Evolutionary conservation across 2,329 filamentous ascomycete species (phyloP).

Genomic region (Sclerotinia spermophila): DNA sequence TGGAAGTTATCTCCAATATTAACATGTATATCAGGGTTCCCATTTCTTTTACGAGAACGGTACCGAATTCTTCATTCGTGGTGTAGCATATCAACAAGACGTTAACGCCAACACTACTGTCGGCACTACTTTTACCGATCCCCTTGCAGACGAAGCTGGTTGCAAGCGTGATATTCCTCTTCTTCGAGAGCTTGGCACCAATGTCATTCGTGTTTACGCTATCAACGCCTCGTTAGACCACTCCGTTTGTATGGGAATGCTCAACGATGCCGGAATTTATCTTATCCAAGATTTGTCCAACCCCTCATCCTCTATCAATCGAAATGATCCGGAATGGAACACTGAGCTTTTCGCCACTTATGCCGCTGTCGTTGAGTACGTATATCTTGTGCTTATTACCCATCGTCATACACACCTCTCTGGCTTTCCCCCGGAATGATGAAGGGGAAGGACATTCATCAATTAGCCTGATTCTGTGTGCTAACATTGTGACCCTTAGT

Average conservation of each 20-base stretch:
- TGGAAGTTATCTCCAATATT: constrained; percentile 4
- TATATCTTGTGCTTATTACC: not conserved
- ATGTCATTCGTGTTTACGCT: constrained; percentile 93
- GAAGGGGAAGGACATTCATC: not conserved
- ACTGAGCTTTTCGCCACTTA: constrained; percentile 75
- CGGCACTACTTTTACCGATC: constrained; percentile 67
- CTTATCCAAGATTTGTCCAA: constrained; percentile 87
- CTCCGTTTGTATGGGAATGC: constrained; percentile 75
- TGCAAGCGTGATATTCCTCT: constrained; percentile 87
- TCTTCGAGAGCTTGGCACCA: constrained; percentile 75
- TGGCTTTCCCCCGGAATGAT: not conserved
- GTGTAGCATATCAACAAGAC: constrained; percentile 93
- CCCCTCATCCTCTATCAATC: constrained; percentile 80
- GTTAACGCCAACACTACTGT: constrained; percentile 51
- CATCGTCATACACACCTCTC: not conserved
- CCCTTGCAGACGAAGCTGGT: constrained; percentile 64
- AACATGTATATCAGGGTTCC: constrained; percentile 31
- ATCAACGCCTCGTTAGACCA: constrained; percentile 79
- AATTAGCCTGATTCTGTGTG: not conserved
- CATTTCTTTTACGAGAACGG: constrained; percentile 50
- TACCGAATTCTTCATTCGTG: constrained; percentile 88
- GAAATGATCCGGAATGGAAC: constrained; percentile 75
- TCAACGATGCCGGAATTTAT: constrained; percentile 87
- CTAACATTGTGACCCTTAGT: constrained; percentile 19
- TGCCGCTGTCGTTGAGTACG: constrained; percentile 69